phyloP scores from a whole-genome alignment of 257 asterid species.

The Solanum neorickii region DNA sequence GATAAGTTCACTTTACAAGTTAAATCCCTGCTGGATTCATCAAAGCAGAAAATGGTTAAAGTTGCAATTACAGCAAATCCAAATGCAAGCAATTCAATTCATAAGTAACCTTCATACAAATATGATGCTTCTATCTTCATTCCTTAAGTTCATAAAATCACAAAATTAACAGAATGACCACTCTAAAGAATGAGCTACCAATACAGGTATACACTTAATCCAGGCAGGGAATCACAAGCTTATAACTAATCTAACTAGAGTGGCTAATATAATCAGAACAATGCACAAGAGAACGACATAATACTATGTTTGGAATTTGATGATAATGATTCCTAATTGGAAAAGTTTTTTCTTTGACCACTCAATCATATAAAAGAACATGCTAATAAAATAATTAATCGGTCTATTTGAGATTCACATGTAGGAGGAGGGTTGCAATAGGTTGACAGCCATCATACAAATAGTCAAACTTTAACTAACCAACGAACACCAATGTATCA shows the following conservation, averaged over 20 bases:
- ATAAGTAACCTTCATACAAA: not conserved
- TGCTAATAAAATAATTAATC: not conserved
- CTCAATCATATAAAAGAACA: not conserved
- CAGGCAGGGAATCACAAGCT: not conserved
- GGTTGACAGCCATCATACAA: not conserved
- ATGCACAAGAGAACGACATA: not conserved
- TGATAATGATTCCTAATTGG: not conserved
- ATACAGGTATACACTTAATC: not conserved
- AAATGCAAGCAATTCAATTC: not conserved
- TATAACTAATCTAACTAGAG: not conserved
- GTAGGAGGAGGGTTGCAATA: not conserved
- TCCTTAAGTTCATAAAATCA: not conserved
- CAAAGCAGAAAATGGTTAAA: not conserved
- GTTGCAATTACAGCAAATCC: not conserved
- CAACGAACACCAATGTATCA: not conserved
- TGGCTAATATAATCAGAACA: not conserved
- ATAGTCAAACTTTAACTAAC: not conserved
- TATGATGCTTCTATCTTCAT: not conserved
- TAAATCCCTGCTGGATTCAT: not conserved
- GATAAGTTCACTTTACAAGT: not conserved
- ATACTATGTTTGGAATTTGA: not conserved
- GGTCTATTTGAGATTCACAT: not conserved
- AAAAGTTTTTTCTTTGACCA: not conserved
- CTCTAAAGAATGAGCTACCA: not conserved
- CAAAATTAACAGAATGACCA: not conserved